A percentile compares a stretch with the other conserved stretches of the same genome.
Evolutionary conservation across 345 rosid species (phyloP).

Genomic region (Clausena lansium): DNA sequence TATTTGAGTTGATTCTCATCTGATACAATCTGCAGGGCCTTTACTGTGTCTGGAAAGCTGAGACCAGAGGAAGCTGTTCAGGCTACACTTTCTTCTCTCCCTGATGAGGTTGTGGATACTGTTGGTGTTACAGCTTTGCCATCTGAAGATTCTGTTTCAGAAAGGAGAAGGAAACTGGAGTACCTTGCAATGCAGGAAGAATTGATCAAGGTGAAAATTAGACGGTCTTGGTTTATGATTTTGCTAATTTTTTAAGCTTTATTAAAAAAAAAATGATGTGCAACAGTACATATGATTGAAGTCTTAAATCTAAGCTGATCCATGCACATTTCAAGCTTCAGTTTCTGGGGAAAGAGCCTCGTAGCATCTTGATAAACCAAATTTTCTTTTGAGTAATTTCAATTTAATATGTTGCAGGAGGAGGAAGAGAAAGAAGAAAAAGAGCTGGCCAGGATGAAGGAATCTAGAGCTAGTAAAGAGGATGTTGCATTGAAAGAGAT

Average conservation of each 20-base stretch:
- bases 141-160: slow-evolving; percentile 91
- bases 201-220: slow-evolving; percentile 66
- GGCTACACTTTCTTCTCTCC: slow-evolving; percentile 91
- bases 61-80: slow-evolving; percentile 85
- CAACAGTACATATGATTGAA: neutral
- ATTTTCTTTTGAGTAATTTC: slow-evolving; percentile 9
- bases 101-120: slow-evolving; percentile 95
- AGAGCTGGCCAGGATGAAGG: slow-evolving; percentile 61
- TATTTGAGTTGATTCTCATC: slow-evolving; percentile 14
- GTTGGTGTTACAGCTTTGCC: slow-evolving; percentile 84
- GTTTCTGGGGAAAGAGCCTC: neutral
- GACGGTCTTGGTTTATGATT: slow-evolving; percentile 7
- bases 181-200: slow-evolving; percentile 95
- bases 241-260: neutral
- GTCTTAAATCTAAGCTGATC: neutral
- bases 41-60: slow-evolving; percentile 76
- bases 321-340: neutral
- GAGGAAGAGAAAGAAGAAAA: slow-evolving; percentile 85
- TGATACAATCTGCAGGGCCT: slow-evolving; percentile 50
- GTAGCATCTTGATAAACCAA: neutral
- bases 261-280: neutral
- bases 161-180: slow-evolving; percentile 86
- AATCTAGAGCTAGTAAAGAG: slow-evolving; percentile 49
- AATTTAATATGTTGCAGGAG: slow-evolving; percentile 48
- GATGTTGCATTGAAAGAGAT: slow-evolving; percentile 86